Evolutionary conservation across 257 asterid genomes (phyloP), one percentile per base, ranked within the genome.

Genomic region (Solanum peruvianum): DNA sequence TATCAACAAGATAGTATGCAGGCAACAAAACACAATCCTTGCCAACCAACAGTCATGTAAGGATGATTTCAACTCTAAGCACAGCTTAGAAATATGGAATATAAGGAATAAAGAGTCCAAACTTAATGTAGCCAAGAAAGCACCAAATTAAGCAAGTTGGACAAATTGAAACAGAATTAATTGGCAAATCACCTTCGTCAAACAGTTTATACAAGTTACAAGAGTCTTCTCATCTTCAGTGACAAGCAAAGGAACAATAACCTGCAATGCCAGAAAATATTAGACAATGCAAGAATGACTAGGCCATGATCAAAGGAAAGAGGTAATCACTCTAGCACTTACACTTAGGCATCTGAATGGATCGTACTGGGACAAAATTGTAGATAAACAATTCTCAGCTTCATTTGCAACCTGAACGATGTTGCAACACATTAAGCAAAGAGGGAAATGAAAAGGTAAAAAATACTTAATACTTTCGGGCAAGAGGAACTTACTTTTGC

Each of bases 221-320:
- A 97, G 98, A 87, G 97, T 95, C 94, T 92, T 93, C 91, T 97
- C 99, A 88, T 97, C 99, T 92, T 97, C 99, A 35, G 99, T 95
- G 80, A 93, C 99, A 75, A 97, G 94, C 90, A 96, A 91, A 60
- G 99, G 99, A 90, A 96, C 97, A 90, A 95, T 92, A 90, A 97
- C 98, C 99, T 97, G 94, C 92, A 90, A 86, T 9, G 13, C 85
- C 83, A 86, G 86, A 78, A 69, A 73, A 83, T 82, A 25, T 39
- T 64, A 88, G 86, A 89, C 44, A 56, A 85, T 29, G 69, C 69
- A 81, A 81, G 85, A 49, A 81, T 10, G 16, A 80, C 45, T 52
- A 18, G 83, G 31, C 27, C 85, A 49, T 81, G 42, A 49, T 16
- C 44, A 4, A 81, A 81, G 42, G 85, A 78, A 16, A 47, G 67